Percentiles rank a stretch among this genome's conserved stretches.
Evolutionary conservation across 345 rosid genomes (phyloP).

Genomic region (Gossypium anomalum): DNA sequence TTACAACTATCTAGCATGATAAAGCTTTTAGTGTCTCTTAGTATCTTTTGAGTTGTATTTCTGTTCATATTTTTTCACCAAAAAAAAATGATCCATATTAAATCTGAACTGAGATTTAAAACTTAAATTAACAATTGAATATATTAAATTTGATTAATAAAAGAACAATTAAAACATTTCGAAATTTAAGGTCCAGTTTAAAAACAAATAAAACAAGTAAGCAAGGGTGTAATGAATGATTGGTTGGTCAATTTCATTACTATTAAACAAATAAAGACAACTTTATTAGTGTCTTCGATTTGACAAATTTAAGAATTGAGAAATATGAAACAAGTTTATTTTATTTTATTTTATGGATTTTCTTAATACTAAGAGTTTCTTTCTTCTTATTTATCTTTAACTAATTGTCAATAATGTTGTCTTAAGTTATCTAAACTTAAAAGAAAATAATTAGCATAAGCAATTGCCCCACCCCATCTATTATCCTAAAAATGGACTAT

Average conservation of each 20-base stretch:
- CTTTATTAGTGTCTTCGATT: conserved; percentile 2
- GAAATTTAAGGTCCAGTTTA: no score
- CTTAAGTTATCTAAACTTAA: not conserved
- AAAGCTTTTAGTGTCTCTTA: no score
- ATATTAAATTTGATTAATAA: no score
- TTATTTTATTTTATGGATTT: not conserved
- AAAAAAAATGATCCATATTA: no score
- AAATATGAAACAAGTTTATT: not conserved
- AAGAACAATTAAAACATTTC: no score
- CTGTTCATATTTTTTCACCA: no score
- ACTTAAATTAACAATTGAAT: no score
- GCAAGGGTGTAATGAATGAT: not conserved
- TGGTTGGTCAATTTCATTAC: not conserved
- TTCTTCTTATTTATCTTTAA: not conserved
- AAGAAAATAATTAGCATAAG: conserved; percentile 11
- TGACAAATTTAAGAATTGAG: not conserved
- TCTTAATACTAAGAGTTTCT: not conserved
- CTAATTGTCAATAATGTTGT: not conserved
- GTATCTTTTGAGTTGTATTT: no score
- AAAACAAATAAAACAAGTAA: not conserved
- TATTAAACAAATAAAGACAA: not conserved
- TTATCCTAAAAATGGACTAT: conserved; percentile 18
- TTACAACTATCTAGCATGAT: no score
- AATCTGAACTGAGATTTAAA: no score
- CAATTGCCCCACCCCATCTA: conserved; percentile 9